Base-by-base conservation (phyloP, 306 rosid species). In the Ceratonia siliqua region DNA sequence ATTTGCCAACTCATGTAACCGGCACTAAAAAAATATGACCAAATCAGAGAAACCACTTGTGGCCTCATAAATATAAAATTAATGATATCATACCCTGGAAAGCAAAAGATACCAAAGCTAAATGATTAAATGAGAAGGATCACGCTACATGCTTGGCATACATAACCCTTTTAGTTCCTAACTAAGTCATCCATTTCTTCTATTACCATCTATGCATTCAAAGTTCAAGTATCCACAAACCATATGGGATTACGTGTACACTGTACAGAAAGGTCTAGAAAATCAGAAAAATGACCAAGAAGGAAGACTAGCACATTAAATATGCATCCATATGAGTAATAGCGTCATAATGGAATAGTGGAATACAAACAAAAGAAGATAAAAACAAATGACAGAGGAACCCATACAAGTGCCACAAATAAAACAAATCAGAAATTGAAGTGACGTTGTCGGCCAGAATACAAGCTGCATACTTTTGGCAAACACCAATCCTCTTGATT, bases 1-100 rank as follows among this genome's bases (percentile, higher is more conserved):
- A 72, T 89, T 93, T 72, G 97, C 96, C 84, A 91, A 77, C 79
- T 93, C 97, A 38, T 93, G 98, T 78, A 89, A 81, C 28, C 92
- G 88, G 75, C 98, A 93, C 98, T 89, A 54, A 53, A 79, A 39
- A 64, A 41, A 73, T 10, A 68, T 45, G 59, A 59, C 8, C 1
- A 50, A 28, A 56, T 78, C 36, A 78, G 72, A 63, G 15, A 73
- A 78, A 46, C 46, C 28, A 68, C 58, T 5, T 12, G 43, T 59
- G 75, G 39, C 33, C 33, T 33, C 25, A 28, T 64, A 72, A 25
- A 15, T 9, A 18, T 33, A 27, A 56, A 61, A 33, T 43, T 39
- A 12, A 5, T 33, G 14, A 68, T n/a, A 24, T 18, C 8, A 46
- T 36, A 41, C 15, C 21, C 10, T 28, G 62, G 32, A 52, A 35